Evolutionary conservation across 2,329 filamentous ascomycete genomes (phyloP).

Genomic region (Stagonosporopsis chrysanthemi): DNA sequence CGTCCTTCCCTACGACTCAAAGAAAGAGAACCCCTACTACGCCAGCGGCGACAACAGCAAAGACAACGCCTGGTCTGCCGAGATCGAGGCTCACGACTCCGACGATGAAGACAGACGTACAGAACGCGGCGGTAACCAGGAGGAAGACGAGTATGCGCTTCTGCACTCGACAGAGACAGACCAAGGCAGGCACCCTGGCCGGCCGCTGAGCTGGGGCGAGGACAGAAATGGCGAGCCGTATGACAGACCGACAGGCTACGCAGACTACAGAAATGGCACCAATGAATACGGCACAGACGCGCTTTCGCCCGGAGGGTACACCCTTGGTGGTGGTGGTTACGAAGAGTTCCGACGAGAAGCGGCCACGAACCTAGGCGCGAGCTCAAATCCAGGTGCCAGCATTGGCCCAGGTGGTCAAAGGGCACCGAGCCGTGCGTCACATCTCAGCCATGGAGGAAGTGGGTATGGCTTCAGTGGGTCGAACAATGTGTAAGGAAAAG

Average conservation of each 20-base stretch:
- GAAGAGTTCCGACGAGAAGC: conserved; percentile 44
- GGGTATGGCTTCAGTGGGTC: conserved; percentile 31
- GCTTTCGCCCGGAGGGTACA: conserved; percentile 36
- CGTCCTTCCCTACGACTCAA: conserved; percentile 56
- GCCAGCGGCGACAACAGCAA: conserved; percentile 41
- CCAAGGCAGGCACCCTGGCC: conserved; percentile 50
- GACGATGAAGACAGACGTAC: conserved; percentile 51
- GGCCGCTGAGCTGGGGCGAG: conserved; percentile 51
- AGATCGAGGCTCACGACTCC: conserved; percentile 50
- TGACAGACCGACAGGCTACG: conserved; percentile 32
- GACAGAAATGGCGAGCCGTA: conserved; percentile 33
- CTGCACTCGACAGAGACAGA: conserved; percentile 54
- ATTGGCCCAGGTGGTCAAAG: conserved; percentile 6
- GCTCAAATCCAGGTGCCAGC: conserved; percentile 16
- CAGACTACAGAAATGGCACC: conserved; percentile 51
- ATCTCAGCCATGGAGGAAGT: conserved; percentile 28
- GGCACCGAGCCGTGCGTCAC: conserved; percentile 16
- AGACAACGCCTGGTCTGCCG: conserved; percentile 55
- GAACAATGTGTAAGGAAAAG: conserved; percentile 9
- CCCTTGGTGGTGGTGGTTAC: conserved; percentile 38
- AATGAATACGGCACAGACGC: conserved; percentile 40
- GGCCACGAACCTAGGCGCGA: conserved; percentile 14
- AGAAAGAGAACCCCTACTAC: conserved; percentile 56
- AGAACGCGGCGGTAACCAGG: conserved; percentile 53
- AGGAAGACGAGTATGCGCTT: conserved; percentile 61